phyloP scores from a whole-genome alignment of 1,284 basidiomycete species.

The Ganoderma lingzhi region DNA sequence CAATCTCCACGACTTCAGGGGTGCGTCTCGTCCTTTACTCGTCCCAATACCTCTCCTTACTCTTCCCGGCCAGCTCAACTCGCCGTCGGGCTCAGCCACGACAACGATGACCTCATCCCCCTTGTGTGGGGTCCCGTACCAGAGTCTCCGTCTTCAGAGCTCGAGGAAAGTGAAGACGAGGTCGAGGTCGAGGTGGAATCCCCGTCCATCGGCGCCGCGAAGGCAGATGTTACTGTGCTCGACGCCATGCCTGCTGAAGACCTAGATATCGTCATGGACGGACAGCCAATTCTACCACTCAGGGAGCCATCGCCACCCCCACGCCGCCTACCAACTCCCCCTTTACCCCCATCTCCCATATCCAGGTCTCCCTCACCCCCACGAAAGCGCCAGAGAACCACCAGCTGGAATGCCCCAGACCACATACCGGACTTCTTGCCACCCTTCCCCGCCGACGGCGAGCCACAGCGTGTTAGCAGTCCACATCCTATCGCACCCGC shows the following conservation, averaged over 20 bases:
- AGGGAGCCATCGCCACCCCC: conserved; percentile 35
- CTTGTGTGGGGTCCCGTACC: conserved; percentile 59
- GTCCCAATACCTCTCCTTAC: conserved; percentile 23
- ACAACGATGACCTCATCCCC: conserved; percentile 61
- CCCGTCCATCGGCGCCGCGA: conserved; percentile 43
- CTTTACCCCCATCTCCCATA: conserved; percentile 62
- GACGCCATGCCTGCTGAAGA: conserved; percentile 19
- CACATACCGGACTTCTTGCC: conserved; percentile 73
- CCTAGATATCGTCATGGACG: conserved; percentile 31
- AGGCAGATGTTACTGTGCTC: conserved; percentile 34
- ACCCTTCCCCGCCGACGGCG: conserved; percentile 62
- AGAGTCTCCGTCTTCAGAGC: conserved; percentile 36
- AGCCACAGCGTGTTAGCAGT: conserved; percentile 41
- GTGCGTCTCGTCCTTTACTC: conserved; percentile 50
- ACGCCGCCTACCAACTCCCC: conserved; percentile 48
- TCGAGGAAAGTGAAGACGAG: conserved; percentile 45
- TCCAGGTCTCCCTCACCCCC: conserved; percentile 62
- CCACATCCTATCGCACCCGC: conserved; percentile 39
- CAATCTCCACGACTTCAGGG: conserved; percentile 70
- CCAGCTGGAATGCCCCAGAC: conserved; percentile 65
- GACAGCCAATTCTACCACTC: conserved; percentile 10
- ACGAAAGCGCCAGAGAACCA: conserved; percentile 62
- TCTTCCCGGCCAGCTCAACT: conserved; percentile 58
- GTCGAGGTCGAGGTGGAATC: conserved; percentile 34
- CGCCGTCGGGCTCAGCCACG: conserved; percentile 61